These are phyloP conservation scores for Citrus trifoliata DNA, from an alignment of 345 rosid species.

Conservation along the genomic window DNA sequence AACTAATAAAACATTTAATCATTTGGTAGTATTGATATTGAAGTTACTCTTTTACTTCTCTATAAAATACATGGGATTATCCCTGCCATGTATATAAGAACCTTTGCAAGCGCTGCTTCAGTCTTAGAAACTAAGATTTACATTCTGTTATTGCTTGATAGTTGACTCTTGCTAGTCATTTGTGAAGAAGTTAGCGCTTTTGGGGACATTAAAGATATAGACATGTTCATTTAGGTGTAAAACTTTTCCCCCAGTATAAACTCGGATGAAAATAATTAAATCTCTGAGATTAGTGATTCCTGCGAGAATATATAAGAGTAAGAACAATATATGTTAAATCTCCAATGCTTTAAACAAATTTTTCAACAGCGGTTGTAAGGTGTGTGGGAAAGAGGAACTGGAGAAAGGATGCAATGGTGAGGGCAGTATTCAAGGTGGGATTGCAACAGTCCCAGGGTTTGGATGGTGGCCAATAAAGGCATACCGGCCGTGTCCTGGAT, in stretches of 20 bases:
- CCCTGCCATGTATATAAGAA: not conserved
- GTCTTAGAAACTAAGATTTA: not conserved
- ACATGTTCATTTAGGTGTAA: not conserved
- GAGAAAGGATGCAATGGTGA: conserved; percentile 93
- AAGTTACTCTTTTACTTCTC: not conserved
- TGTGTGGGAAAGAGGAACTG: conserved; percentile 72
- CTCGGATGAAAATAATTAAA: not conserved
- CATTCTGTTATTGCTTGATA: not conserved
- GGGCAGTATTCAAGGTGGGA: conserved; percentile 97
- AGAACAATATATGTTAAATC: not conserved
- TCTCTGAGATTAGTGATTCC: not conserved
- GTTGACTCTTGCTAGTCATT: not conserved
- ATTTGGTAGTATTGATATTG: not conserved
- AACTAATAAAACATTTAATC: not conserved
- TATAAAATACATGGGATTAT: not conserved
- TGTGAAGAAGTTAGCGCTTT: not conserved
- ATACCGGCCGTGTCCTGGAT: conserved; percentile 89
- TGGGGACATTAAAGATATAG: not conserved
- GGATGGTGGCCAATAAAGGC: conserved; percentile 99
- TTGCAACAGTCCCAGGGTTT: conserved; percentile 88
- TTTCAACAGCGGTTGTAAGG: conserved; percentile 63
- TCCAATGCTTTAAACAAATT: not conserved
- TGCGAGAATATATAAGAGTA: not conserved
- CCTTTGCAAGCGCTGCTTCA: not conserved
- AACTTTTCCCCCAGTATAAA: not conserved